Evolutionary conservation across 495 filamentous ascomycete species (phyloP), one percentile per base, ranked within the genome.

Genomic region (Talaromyces stipitatus): DNA sequence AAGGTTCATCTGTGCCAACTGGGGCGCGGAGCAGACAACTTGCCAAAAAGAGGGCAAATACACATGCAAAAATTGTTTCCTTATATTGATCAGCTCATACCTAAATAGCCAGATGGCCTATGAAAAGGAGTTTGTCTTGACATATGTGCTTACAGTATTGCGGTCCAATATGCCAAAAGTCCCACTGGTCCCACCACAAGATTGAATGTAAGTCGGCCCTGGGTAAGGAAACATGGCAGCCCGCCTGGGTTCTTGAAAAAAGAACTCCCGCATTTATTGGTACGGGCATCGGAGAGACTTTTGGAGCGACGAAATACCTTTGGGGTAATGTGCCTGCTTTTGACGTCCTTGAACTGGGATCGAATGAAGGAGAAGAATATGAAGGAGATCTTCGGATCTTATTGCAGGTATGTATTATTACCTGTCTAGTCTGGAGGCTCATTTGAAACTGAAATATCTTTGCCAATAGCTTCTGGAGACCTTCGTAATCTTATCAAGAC

Each of bases 301-400:
- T 53, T 20, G 50, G 50, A 12, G 50, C 27, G 26, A 26, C 52
- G 4, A 56, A 41, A 80, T 67, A 11, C 62, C 61, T n/a, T 79
- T 79, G 71, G 71, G 72, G 74, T 2, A 70, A 75, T 48, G 53
- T 73, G 1, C 72, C 74, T 38, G 74, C 78, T 3, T 26, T 78
- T 7, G 77, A 80, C 60, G 45, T 79, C 9, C 60, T 80, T 2
- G 57, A 68, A 2, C 58, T 79, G 1, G 55, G 58, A 12, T n/a
- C 46, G 1, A 79, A 80, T 62, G 78, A 80, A 61, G 76, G 75
- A 5, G 18, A 41, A 10, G 59, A 51, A 2, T 70, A 71, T 57
- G 16, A n/a, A 0, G 51, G 61, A 18, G 60, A 70, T 29, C 16
- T 79, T 2, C 46, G 59, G 14, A 48, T 79, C 0, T 60, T 76